Evolutionary conservation across 208 protist species (phyloP), one percentile per base, ranked within the genome.

Genomic region (Leishmania martiniquensis): DNA sequence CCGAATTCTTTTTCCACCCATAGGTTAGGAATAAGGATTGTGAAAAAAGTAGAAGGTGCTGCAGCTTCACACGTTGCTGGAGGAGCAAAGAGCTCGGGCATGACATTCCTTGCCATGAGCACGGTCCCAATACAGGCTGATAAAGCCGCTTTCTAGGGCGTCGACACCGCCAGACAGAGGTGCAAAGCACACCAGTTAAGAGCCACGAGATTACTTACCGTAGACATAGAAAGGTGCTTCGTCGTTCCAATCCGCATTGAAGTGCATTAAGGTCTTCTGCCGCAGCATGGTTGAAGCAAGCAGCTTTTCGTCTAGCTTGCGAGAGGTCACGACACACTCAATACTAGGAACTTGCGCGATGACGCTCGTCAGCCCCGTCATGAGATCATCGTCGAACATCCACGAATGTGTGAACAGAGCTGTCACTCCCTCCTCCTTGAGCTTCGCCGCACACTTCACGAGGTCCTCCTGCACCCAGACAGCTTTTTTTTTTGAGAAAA

Each of bases 351-450:
- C 83, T 69, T 82, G 69, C 2, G 76, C 69, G 52, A 94, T 72
- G n/a, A 95, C 77, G 25, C 89, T 60, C 0, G 86, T 89, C 29
- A 95, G 63, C 39, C 88, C 85, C 37, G 78, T 75, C 91, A 97
- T 97, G 32, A 95, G 80, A 29, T 86, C 82, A 67, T 97, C 87
- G 60, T 97, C 93, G 80, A 97, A 94, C 90, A 94, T 94, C 88
- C 90, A 95, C 7, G 89, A 95, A 68, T 94, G 91, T 1, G 89
- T 88, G 63, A 97, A 95, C 37, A 97, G 72, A 25, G 92, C 90
- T 67, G 87, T 97, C 2, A 97, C 89, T 10, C 85, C 85, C 51
- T 91, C 83, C 44, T 91, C 80, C 63, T 42, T 75, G 39, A 97
- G 81, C 42, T 52, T 77, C 39, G 72, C 63, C 5, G 88, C 70